phyloP scores from a whole-genome alignment of 2,329 filamentous ascomycete species.

The Colletotrichum noveboracense region DNA sequence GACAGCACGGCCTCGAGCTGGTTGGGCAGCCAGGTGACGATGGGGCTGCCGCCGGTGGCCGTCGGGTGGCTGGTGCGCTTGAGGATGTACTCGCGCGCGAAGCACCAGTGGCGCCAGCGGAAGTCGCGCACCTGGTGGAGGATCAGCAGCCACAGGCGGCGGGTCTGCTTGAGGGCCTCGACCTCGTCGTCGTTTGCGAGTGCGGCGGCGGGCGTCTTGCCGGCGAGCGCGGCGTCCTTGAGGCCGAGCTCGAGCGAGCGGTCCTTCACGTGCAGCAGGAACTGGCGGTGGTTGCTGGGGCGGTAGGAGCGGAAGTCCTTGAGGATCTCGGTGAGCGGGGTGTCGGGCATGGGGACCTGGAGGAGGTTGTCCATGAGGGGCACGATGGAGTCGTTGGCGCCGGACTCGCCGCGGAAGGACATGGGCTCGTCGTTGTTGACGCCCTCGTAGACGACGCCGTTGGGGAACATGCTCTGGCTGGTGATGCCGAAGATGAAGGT shows the following conservation, averaged over 20 bases:
- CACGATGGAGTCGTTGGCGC: constrained; percentile 94
- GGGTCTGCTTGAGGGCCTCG: constrained; percentile 57
- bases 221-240: constrained; percentile 60
- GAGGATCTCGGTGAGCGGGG: constrained; percentile 87
- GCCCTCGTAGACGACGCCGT: constrained; percentile 89
- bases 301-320: constrained; percentile 89
- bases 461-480: constrained; percentile 90
- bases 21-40: constrained; percentile 85
- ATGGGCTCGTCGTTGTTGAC: constrained; percentile 73
- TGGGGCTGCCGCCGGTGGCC: constrained; percentile 81
- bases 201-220: constrained; percentile 22
- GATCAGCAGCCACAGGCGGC: constrained; percentile 66
- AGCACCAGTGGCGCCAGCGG: constrained; percentile 85
- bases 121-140: constrained; percentile 82
- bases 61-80: constrained; percentile 79
- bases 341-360: constrained; percentile 85
- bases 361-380: constrained; percentile 89
- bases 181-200: constrained; percentile 26
- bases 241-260: constrained; percentile 55
- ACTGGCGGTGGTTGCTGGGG: constrained; percentile 86
- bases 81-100: constrained; percentile 83
- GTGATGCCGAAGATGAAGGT: constrained; percentile 98
- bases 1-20: constrained; percentile 77
- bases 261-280: constrained; percentile 73
- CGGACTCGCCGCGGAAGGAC: constrained; percentile 89